A percentile compares a stretch with the other conserved stretches of the same genome.
Conservation (phyloP, 2,329 filamentous ascomycete species). For the Dactylellina cionopaga region DNA sequence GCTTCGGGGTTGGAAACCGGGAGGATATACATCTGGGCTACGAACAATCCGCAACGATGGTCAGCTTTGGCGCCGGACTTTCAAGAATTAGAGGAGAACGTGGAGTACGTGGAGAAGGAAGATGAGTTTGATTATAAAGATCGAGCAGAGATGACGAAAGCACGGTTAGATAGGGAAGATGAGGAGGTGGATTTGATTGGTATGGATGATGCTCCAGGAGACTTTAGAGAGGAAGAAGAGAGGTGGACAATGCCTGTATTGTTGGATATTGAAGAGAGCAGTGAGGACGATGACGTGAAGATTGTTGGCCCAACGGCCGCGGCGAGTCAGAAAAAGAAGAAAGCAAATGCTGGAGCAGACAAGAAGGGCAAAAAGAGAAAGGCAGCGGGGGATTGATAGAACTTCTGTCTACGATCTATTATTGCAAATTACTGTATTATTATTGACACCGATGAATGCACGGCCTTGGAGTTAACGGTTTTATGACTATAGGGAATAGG, state of each 20-base stretch:
- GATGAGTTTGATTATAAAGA: constrained; percentile 99
- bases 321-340: constrained; percentile 53
- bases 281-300: constrained; percentile 73
- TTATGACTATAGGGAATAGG: constrained; percentile 1
- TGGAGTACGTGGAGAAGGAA: constrained; percentile 93
- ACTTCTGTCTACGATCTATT: too few species aligned
- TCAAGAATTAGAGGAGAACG: constrained; percentile 96
- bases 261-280: constrained; percentile 92
- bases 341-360: constrained; percentile 1
- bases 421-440: too few species aligned
- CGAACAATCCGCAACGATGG: constrained; percentile 95
- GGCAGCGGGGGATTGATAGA: constrained; percentile 15
- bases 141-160: constrained; percentile 90
- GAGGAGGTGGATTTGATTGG: constrained; percentile 90
- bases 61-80: constrained; percentile 96
- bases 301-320: constrained; percentile 50
- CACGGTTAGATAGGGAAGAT: constrained; percentile 88
- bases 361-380: too few species aligned
- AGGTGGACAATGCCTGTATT: constrained; percentile 78
- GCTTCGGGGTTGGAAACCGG: constrained; percentile 93
- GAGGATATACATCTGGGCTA: constrained; percentile 94
- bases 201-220: constrained; percentile 56
- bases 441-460: too few species aligned
- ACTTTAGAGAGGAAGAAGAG: constrained; percentile 59
- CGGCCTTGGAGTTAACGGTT: constrained; percentile 37